Conservation (phyloP, 176 grass and related monocot species). For the Lolium multiflorum region DNA sequence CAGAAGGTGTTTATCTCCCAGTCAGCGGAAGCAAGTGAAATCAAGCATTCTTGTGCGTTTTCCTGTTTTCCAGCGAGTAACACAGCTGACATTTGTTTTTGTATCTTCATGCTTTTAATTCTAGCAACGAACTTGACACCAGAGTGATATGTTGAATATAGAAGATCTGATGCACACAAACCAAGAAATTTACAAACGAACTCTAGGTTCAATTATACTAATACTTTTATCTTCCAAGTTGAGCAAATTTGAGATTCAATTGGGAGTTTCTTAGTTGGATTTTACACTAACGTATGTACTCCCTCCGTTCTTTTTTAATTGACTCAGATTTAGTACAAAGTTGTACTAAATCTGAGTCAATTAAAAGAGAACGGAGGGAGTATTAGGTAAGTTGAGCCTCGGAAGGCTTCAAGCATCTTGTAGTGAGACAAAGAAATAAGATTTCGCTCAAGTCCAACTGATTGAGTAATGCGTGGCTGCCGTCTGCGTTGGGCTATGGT, state of each 20-base stretch:
- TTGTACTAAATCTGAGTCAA: too few species aligned
- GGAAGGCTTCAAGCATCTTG: too few species aligned
- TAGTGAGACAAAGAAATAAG: too few species aligned
- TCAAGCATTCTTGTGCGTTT: neutral
- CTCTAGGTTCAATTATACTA: neutral
- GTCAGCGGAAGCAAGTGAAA: slow-evolving; percentile 60
- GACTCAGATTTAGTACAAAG: too few species aligned
- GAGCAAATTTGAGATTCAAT: neutral
- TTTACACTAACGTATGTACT: neutral
- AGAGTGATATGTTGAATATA: slow-evolving; percentile 28
- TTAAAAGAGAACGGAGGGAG: too few species aligned
- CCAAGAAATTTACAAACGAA: slow-evolving; percentile 5
- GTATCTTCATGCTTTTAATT: slow-evolving; percentile 6
- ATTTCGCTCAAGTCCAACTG: too few species aligned
- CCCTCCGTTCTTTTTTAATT: too few species aligned
- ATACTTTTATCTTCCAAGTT: neutral
- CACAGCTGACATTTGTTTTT: neutral
- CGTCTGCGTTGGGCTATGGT: too few species aligned
- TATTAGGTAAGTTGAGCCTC: too few species aligned
- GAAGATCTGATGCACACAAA: neutral
- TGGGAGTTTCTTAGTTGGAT: neutral
- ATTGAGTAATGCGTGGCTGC: too few species aligned
- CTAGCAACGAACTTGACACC: neutral
- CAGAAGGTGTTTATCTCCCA: slow-evolving; percentile 74
- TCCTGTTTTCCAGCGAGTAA: neutral